Evolutionary conservation across 805 yeast genomes (phyloP), one percentile per base, ranked within the genome.

Genomic region (Yarrowia yakushimensis): DNA sequence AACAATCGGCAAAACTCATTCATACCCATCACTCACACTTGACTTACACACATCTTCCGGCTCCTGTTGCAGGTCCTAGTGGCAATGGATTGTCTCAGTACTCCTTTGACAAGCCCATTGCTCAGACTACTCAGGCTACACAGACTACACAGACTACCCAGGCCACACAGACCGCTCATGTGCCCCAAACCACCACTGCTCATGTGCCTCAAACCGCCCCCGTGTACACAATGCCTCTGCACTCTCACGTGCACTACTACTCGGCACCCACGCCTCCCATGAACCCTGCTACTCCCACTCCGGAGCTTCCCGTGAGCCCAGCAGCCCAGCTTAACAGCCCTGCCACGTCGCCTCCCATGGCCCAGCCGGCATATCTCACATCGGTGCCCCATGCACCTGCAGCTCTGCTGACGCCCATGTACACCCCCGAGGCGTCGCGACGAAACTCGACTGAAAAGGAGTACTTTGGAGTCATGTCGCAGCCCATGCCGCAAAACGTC

Each of bases 371-470:
- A 15, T 48, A 48, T 18, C 55, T 39, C 6, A 48, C 55, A 1
- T 52, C 42, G 0, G 43, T 13, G 3, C 43, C 57, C 15, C 28
- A 31, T 12, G 17, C 23, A 3, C 34, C 25, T 2, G 20, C 55
- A 6, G 22, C 55, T 2, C n/a, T 52, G 59, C 23, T 52, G 18
- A 52, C 59, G 6, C 59, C 59, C 10, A 33, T 52, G 34, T 52
- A 52, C 59, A 55, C 61, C 3, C 61, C 61, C 15, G 48, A 55
- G 39, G 48, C 61, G 3, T 55, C 61, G 13, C 36, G 61, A 8
- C 15, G 61, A 6, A 55, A 55, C 12, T 39, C 48, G 8, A 28
- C 61, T 3, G 61, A 55, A 15, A 55, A 39, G 28, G 61, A 55
- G 39, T 39, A 55, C 28, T 55, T 39, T 28, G 61, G 59, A 4